A percentile compares a stretch with the other conserved stretches of the same genome.
These are phyloP conservation scores for Clonostachys byssicola DNA, from an alignment of 2,329 filamentous ascomycete species.

Conservation along the genomic window DNA sequence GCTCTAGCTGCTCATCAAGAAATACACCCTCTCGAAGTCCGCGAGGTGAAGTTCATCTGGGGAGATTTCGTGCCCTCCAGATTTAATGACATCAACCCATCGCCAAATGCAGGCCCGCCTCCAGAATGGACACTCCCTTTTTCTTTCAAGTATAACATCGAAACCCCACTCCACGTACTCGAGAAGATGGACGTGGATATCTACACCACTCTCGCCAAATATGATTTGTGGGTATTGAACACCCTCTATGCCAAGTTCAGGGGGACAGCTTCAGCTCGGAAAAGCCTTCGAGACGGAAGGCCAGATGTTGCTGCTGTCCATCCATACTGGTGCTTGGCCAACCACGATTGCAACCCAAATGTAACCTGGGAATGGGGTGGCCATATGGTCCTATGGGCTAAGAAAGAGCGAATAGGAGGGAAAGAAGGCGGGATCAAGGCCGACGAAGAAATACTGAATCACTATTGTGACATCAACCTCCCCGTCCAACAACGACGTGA, in stretches of 20 bases:
- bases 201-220: slow-evolving; percentile 51
- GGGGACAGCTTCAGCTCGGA: slow-evolving; percentile 83
- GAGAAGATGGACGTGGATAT: slow-evolving; percentile 84
- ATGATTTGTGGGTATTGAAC: slow-evolving; percentile 83
- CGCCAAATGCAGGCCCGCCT: slow-evolving; percentile 49
- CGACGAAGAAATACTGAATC: slow-evolving; percentile 84
- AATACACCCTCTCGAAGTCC: slow-evolving; percentile 58
- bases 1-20: slow-evolving; percentile 61
- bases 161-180: slow-evolving; percentile 70
- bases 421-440: slow-evolving; percentile 59
- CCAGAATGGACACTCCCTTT: slow-evolving; percentile 70
- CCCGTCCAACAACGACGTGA: slow-evolving; percentile 77
- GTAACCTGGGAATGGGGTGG: slow-evolving; percentile 92
- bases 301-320: slow-evolving; percentile 93
- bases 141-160: slow-evolving; percentile 71
- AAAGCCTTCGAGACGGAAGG: slow-evolving; percentile 70
- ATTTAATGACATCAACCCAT: slow-evolving; percentile 48
- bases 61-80: slow-evolving; percentile 57
- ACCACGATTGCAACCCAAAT: slow-evolving; percentile 94
- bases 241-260: slow-evolving; percentile 91
- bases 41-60: slow-evolving; percentile 65
- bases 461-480: slow-evolving; percentile 87
- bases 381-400: slow-evolving; percentile 65
- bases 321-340: slow-evolving; percentile 93
- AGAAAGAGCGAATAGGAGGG: slow-evolving; percentile 50